Percentiles rank a stretch among this genome's conserved stretches.
Conservation (phyloP, 495 filamentous ascomycete species). For the Massariosphaeria phaeospora region DNA sequence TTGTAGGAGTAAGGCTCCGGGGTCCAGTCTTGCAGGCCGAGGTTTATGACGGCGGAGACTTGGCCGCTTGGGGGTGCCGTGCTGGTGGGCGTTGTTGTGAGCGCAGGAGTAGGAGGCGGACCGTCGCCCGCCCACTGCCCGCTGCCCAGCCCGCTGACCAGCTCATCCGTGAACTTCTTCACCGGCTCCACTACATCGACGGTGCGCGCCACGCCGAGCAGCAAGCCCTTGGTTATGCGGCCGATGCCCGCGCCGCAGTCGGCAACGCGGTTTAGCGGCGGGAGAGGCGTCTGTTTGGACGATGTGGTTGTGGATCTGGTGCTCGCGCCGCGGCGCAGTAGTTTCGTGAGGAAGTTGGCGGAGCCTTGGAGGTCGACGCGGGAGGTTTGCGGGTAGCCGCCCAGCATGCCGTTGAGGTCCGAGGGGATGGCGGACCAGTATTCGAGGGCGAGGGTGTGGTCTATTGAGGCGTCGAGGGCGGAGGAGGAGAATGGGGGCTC, state of each 20-base stretch:
- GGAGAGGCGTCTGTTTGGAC: too few species aligned
- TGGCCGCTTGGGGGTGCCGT: neutral
- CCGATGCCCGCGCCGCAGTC: slow-evolving; percentile 64
- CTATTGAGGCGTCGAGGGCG: slow-evolving; percentile 47
- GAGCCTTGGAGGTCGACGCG: slow-evolving; percentile 74
- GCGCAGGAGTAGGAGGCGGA: neutral
- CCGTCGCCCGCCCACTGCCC: neutral
- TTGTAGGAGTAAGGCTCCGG: slow-evolving; percentile 55
- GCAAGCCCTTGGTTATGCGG: slow-evolving; percentile 55
- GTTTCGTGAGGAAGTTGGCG: slow-evolving; percentile 69
- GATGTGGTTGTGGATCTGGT: neutral
- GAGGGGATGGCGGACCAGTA: slow-evolving; percentile 76
- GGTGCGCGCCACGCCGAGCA: slow-evolving; percentile 48
- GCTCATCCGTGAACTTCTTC: slow-evolving; percentile 46
- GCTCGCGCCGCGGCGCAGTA: slow-evolving; percentile 49
- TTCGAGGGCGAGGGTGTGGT: slow-evolving; percentile 44
- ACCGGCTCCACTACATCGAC: slow-evolving; percentile 61
- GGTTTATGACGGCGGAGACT: slow-evolving; percentile 62
- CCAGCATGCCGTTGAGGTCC: slow-evolving; percentile 75
- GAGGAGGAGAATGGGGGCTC: slow-evolving; percentile 9
- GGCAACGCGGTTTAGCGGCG: slow-evolving; percentile 43
- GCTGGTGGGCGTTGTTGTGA: too few species aligned
- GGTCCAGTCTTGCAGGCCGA: slow-evolving; percentile 71
- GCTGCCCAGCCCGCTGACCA: slow-evolving; percentile 13
- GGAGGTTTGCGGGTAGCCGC: slow-evolving; percentile 69